A percentile compares a stretch with the other conserved stretches of the same genome.
Evolutionary conservation across 768 basidiomycete species (phyloP).

Genomic region (Boletus rubescentipes): DNA sequence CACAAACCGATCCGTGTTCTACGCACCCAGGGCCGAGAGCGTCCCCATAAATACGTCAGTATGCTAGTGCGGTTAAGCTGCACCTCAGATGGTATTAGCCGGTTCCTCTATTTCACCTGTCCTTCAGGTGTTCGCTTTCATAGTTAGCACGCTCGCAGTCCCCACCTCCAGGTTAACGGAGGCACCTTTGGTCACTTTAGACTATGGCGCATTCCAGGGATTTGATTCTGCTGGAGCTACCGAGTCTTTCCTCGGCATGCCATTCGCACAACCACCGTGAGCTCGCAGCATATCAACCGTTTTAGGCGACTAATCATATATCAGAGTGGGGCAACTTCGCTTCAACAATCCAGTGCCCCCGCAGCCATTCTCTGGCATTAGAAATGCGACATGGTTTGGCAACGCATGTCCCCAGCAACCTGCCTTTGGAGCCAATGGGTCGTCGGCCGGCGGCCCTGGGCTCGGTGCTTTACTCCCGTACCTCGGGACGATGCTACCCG

Average conservation of each 20-base stretch:
- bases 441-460: background rate
- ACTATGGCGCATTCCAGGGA: slow-evolving; percentile 21
- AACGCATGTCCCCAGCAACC: slow-evolving; percentile 42
- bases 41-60: too few relatives aligned
- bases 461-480: background rate
- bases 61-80: too few relatives aligned
- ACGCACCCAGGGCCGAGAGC: too few relatives aligned
- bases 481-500: background rate
- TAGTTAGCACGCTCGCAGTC: background rate
- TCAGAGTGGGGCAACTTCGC: slow-evolving; percentile 17
- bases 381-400: slow-evolving; percentile 18
- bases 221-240: slow-evolving; percentile 4
- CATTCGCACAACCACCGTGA: slow-evolving; percentile 3
- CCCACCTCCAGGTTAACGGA: background rate
- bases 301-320: background rate
- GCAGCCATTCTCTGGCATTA: background rate
- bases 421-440: background rate
- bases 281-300: too few relatives aligned
- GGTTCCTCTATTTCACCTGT: background rate
- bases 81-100: background rate
- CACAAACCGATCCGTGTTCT: too few relatives aligned
- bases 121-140: background rate
- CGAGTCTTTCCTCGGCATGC: background rate
- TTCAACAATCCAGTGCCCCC: slow-evolving; percentile 16
- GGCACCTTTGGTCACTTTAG: slow-evolving; percentile 13